These are phyloP conservation scores for Echinochloa phyllopogon DNA, from an alignment of 176 grass and related monocot species.

Conservation along the genomic window DNA sequence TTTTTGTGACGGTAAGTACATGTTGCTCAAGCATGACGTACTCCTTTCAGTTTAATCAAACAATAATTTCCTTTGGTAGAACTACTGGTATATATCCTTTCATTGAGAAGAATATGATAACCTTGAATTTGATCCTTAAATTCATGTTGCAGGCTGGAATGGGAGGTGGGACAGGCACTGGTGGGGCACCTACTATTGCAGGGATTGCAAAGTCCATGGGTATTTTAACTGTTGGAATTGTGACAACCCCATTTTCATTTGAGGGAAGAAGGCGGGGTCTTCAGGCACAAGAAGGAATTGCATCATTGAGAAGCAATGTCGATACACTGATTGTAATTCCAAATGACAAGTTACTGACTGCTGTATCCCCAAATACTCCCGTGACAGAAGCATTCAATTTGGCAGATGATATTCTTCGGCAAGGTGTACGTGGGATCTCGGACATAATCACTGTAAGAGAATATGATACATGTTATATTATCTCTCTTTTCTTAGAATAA, in stretches of 20 bases:
- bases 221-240: constrained; percentile 84
- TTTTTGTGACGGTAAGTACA: constrained; percentile 75
- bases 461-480: neutral
- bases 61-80: neutral
- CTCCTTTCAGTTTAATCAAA: constrained; percentile 10
- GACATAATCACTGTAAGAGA: constrained; percentile 79
- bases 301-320: constrained; percentile 76
- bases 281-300: constrained; percentile 90
- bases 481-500: neutral
- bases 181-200: constrained; percentile 73
- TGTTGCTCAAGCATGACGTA: neutral
- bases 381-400: constrained; percentile 87
- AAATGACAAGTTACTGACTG: constrained; percentile 84
- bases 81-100: neutral
- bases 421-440: constrained; percentile 85
- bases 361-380: constrained; percentile 84
- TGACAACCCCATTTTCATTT: constrained; percentile 86
- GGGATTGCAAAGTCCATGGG: constrained; percentile 85
- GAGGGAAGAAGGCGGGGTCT: constrained; percentile 79
- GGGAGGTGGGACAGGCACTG: constrained; percentile 90
- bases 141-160: constrained; percentile 73
- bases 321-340: constrained; percentile 90
- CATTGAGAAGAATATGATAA: constrained; percentile 8
- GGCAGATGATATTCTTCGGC: constrained; percentile 85
- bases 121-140: neutral